phyloP scores from a whole-genome alignment of 164 flowering plant genomes.

The Macadamia tetraphylla region DNA sequence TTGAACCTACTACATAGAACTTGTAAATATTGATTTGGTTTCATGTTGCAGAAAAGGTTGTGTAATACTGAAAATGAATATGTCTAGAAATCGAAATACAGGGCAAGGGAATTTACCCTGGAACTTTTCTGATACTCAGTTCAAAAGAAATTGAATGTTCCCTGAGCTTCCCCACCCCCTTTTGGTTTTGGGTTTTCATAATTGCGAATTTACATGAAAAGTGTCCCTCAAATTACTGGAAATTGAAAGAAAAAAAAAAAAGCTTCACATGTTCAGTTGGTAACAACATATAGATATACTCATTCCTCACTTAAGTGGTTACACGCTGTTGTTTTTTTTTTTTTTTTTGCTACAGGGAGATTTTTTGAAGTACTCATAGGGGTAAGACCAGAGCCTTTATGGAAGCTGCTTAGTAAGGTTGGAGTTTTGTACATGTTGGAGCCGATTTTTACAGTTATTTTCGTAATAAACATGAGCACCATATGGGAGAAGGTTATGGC shows the following conservation, averaged over 20 bases:
- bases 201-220: too few species aligned
- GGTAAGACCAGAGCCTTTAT: slow-evolving; percentile 65
- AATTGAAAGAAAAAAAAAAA: not conserved
- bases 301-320: not conserved
- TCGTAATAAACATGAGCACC: slow-evolving; percentile 65
- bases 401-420: slow-evolving; percentile 62
- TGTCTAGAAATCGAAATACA: too few species aligned
- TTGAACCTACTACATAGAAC: too few species aligned
- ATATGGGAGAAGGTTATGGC: slow-evolving; percentile 97
- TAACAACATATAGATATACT: not conserved
- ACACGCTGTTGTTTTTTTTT: not conserved
- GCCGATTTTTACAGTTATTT: slow-evolving; percentile 77
- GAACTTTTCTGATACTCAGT: too few species aligned
- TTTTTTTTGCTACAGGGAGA: slow-evolving; percentile 36
- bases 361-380: slow-evolving; percentile 91
- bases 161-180: too few species aligned
- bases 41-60: too few species aligned
- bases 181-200: too few species aligned
- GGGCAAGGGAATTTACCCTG: too few species aligned
- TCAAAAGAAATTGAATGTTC: too few species aligned
- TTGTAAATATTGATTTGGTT: too few species aligned
- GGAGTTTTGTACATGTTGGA: slow-evolving; percentile 70
- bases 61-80: too few species aligned
- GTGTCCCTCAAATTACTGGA: not conserved
- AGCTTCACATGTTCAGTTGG: not conserved